phyloP scores from a whole-genome alignment of 208 protist species.

The Crithidia thermophila region DNA sequence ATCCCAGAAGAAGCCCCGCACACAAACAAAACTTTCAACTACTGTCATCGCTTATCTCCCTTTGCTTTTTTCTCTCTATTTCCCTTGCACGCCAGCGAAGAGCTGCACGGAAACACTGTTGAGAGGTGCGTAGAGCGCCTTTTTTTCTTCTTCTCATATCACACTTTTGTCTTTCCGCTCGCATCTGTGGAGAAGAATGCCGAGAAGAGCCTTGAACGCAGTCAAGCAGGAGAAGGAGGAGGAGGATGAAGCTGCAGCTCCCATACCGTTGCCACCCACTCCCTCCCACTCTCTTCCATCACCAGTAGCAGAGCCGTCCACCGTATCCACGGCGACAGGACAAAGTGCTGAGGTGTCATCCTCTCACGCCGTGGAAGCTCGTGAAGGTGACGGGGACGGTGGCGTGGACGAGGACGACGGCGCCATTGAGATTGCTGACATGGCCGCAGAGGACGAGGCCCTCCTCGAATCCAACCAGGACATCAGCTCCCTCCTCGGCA shows the following conservation, averaged over 20 bases:
- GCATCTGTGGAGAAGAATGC: background rate
- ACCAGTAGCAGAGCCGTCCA: background rate
- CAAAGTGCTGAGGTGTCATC: background rate
- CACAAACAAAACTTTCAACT: no score
- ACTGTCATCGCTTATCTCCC: no score
- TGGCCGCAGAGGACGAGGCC: background rate
- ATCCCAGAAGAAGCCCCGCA: no score
- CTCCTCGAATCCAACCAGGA: background rate
- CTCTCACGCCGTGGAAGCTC: background rate
- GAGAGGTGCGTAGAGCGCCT: no score
- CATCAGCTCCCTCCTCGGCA: conserved; percentile 1
- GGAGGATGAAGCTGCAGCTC: background rate
- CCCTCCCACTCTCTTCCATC: background rate
- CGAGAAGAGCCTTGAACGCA: background rate
- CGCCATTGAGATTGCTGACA: conserved; percentile 13
- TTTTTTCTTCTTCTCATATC: background rate
- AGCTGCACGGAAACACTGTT: no score
- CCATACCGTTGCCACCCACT: background rate
- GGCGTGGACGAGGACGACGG: conserved; percentile 7
- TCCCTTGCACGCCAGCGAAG: no score
- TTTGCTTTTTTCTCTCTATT: no score
- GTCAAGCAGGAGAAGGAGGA: background rate
- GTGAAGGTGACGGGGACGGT: background rate
- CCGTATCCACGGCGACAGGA: background rate
- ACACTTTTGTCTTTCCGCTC: background rate